Percentiles rank a stretch among this genome's conserved stretches.
phyloP scores from a whole-genome alignment of 1,284 basidiomycete genomes.

The Sphagnurus paluster region DNA sequence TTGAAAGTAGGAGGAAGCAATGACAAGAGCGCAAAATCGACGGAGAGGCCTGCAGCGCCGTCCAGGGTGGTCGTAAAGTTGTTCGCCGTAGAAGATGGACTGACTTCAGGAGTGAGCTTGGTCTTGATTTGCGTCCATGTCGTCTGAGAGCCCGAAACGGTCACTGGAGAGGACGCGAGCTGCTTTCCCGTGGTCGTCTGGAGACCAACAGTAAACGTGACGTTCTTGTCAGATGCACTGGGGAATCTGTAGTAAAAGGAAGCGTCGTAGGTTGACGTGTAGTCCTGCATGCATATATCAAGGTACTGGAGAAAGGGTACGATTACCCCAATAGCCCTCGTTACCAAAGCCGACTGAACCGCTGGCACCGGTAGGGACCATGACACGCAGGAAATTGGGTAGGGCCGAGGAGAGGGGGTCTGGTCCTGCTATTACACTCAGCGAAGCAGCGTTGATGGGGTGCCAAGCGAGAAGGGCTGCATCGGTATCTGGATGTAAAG shows the following conservation, averaged over 20 bases:
- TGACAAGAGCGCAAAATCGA: slow-evolving; percentile 58
- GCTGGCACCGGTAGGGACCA: slow-evolving; percentile 39
- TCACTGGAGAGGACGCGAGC: slow-evolving; percentile 37
- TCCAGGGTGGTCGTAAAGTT: slow-evolving; percentile 56
- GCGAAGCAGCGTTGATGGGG: slow-evolving; percentile 43
- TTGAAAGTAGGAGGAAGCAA: slow-evolving; percentile 48
- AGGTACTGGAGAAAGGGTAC: slow-evolving; percentile 28
- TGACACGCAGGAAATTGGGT: slow-evolving; percentile 60
- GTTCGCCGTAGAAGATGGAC: slow-evolving; percentile 36
- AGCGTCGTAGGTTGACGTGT: slow-evolving; percentile 58
- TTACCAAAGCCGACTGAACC: slow-evolving; percentile 59
- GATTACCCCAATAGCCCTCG: slow-evolving; percentile 53
- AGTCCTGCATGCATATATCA: slow-evolving; percentile 47
- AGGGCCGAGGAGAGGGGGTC: slow-evolving; percentile 54
- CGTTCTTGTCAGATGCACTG: slow-evolving; percentile 36
- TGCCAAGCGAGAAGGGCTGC: slow-evolving; percentile 54
- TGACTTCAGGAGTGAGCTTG: slow-evolving; percentile 39
- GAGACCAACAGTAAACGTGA: slow-evolving; percentile 41
- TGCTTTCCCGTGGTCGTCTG: slow-evolving; percentile 37
- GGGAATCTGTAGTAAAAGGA: slow-evolving; percentile 59
- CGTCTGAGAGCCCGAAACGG: slow-evolving; percentile 38
- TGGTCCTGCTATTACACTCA: slow-evolving; percentile 49
- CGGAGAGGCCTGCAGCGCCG: slow-evolving; percentile 42
- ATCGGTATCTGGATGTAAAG: slow-evolving; percentile 42
- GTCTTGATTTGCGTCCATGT: slow-evolving; percentile 47